Evolutionary conservation across 345 rosid genomes (phyloP).

Genomic region (Syzygium aromaticum): DNA sequence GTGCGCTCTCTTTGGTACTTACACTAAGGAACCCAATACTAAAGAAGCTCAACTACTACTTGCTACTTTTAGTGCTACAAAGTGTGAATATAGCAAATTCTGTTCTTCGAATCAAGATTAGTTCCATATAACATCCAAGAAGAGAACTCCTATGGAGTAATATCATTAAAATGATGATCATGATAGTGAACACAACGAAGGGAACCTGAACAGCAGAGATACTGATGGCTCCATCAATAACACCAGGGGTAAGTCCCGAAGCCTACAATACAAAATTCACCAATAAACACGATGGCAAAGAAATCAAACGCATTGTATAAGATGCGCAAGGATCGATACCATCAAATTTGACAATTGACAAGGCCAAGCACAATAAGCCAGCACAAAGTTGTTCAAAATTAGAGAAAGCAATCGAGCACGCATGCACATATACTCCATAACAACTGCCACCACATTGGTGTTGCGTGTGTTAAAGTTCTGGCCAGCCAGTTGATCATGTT

Average conservation of each 20-base stretch:
- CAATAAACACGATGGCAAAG: background rate
- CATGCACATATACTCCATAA: background rate
- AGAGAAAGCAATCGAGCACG: background rate
- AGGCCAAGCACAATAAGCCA: background rate
- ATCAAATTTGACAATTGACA: background rate
- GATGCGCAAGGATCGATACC: background rate
- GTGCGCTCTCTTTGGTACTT: too few species aligned
- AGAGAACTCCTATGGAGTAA: too few species aligned
- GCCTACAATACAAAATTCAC: constrained; percentile 41
- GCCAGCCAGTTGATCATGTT: background rate
- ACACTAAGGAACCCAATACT: too few species aligned
- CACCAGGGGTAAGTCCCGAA: constrained; percentile 74
- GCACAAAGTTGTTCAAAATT: background rate
- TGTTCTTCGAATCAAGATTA: too few species aligned
- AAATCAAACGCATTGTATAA: background rate
- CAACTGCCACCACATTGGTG: background rate
- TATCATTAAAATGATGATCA: too few species aligned
- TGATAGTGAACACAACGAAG: background rate
- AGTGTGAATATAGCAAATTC: too few species aligned
- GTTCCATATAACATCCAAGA: too few species aligned
- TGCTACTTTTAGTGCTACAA: too few species aligned
- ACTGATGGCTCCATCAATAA: constrained; percentile 89
- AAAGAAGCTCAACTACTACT: too few species aligned
- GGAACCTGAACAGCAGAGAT: constrained; percentile 90
- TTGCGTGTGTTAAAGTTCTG: background rate